These are phyloP conservation scores for Cyberlindnera misumaiensis DNA, from an alignment of 805 yeast species.

Conservation along the genomic window DNA sequence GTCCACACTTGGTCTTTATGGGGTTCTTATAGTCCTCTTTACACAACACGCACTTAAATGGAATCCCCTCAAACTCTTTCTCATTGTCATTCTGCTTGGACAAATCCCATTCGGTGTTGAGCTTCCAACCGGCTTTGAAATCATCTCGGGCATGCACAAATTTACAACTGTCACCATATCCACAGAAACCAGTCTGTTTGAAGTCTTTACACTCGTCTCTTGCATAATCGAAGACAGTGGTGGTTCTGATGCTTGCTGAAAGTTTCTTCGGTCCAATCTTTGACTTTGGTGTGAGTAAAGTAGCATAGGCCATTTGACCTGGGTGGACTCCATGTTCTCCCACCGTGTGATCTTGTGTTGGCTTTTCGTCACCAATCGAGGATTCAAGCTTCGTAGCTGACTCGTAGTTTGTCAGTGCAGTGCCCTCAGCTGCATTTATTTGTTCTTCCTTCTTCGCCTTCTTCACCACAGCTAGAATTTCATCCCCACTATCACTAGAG, in stretches of 20 bases:
- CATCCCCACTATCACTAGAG: conserved; percentile 9
- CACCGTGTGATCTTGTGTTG: neutral
- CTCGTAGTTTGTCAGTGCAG: conserved; percentile 14
- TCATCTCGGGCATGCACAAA: conserved; percentile 89
- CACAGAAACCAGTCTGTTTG: conserved; percentile 88
- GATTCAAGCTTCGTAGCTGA: conserved; percentile 21
- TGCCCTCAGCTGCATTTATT: conserved; percentile 1
- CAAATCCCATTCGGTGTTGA: conserved; percentile 65
- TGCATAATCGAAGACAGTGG: conserved; percentile 76
- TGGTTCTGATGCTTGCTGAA: conserved; percentile 47
- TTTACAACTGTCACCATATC: conserved; percentile 95
- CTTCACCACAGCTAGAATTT: conserved; percentile 2
- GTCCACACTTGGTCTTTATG: conserved; percentile 53
- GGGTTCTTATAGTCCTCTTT: conserved; percentile 47
- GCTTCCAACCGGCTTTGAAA: conserved; percentile 61
- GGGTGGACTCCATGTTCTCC: conserved; percentile 23
- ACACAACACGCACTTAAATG: conserved; percentile 61
- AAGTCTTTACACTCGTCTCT: conserved; percentile 94
- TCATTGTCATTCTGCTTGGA: conserved; percentile 19
- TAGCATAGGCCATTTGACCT: conserved; percentile 24
- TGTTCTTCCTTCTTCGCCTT: conserved; percentile 2
- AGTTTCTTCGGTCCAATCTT: conserved; percentile 34
- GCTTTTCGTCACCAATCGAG: conserved; percentile 1
- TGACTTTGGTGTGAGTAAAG: conserved; percentile 18
- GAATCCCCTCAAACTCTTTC: conserved; percentile 30